These are phyloP conservation scores for Saprolegnia diclina DNA, from an alignment of 352 stramenopile genomes.

Conservation along the genomic window DNA sequence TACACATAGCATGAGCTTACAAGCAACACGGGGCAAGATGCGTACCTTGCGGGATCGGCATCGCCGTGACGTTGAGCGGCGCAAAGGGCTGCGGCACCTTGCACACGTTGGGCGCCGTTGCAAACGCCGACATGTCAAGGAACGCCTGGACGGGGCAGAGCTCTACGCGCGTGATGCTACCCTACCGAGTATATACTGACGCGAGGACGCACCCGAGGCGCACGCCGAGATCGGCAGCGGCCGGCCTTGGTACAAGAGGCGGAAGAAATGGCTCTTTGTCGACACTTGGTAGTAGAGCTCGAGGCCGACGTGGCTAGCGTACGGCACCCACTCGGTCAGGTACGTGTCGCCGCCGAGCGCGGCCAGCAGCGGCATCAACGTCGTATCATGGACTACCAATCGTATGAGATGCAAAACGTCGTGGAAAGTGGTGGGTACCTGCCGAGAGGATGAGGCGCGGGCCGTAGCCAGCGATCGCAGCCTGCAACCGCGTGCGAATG, in stretches of 20 bases:
- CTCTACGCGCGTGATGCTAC: neutral
- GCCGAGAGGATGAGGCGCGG: conserved; percentile 19
- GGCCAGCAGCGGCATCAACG: conserved; percentile 22
- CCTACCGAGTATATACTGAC: neutral
- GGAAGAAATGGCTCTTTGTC: conserved; percentile 9
- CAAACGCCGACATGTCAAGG: conserved; percentile 16
- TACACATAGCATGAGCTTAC: neutral
- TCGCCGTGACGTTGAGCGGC: neutral
- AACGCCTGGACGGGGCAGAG: conserved; percentile 16
- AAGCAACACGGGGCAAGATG: neutral
- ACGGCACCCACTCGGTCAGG: conserved; percentile 25
- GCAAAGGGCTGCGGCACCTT: neutral
- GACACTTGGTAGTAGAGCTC: conserved; percentile 23
- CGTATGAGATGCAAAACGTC: neutral
- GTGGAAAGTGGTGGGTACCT: neutral
- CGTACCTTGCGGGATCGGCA: neutral
- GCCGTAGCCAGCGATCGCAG: neutral
- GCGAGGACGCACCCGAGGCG: neutral
- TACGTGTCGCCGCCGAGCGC: conserved; percentile 14
- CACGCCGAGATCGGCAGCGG: conserved; percentile 11
- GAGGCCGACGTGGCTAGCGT: conserved; percentile 21
- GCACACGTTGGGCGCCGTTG: conserved; percentile 2
- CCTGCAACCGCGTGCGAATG: conserved; percentile 8
- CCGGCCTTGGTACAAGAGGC: conserved; percentile 25
- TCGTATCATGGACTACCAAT: conserved; percentile 22